Percentiles rank a stretch among this genome's conserved stretches.
Conservation (phyloP, 1,284 basidiomycete species). For the Pseudozyma hubeiensis region DNA sequence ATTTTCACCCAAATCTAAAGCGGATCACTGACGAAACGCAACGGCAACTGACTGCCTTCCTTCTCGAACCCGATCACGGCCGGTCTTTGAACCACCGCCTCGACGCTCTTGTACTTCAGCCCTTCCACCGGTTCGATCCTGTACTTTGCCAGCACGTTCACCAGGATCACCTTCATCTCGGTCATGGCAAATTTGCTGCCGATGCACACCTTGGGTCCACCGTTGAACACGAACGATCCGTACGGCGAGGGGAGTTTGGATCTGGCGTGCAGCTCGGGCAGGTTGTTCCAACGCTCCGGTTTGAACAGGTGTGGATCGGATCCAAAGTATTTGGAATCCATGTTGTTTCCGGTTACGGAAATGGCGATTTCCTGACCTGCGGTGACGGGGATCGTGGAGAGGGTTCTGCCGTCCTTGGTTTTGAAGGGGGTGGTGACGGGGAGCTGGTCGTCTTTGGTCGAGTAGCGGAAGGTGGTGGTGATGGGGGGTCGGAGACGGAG, state of each 20-base stretch:
- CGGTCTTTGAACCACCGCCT: slow-evolving; percentile 50
- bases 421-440: slow-evolving; percentile 54
- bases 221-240: slow-evolving; percentile 53
- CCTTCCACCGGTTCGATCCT: slow-evolving; percentile 41
- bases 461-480: slow-evolving; percentile 54
- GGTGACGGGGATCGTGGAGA: slow-evolving; percentile 51
- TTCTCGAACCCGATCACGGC: slow-evolving; percentile 45
- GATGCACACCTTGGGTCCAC: slow-evolving; percentile 62
- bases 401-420: slow-evolving; percentile 55
- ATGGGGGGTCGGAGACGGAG: slow-evolving; percentile 57
- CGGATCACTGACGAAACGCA: slow-evolving; percentile 35
- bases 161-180: slow-evolving; percentile 53
- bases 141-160: slow-evolving; percentile 37
- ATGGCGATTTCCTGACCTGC: slow-evolving; percentile 39
- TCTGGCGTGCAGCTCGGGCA: slow-evolving; percentile 32
- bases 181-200: slow-evolving; percentile 60
- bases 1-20: slow-evolving; percentile 6
- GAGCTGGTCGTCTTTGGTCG: slow-evolving; percentile 56
- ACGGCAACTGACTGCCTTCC: slow-evolving; percentile 47
- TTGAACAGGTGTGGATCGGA: slow-evolving; percentile 54
- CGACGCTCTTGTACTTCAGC: slow-evolving; percentile 47
- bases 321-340: slow-evolving; percentile 54
- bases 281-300: slow-evolving; percentile 60
- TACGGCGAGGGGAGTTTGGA: slow-evolving; percentile 51
- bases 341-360: slow-evolving; percentile 50